Base-by-base conservation (phyloP, 2,329 filamentous ascomycete genomes). In the Apiospora marii region DNA sequence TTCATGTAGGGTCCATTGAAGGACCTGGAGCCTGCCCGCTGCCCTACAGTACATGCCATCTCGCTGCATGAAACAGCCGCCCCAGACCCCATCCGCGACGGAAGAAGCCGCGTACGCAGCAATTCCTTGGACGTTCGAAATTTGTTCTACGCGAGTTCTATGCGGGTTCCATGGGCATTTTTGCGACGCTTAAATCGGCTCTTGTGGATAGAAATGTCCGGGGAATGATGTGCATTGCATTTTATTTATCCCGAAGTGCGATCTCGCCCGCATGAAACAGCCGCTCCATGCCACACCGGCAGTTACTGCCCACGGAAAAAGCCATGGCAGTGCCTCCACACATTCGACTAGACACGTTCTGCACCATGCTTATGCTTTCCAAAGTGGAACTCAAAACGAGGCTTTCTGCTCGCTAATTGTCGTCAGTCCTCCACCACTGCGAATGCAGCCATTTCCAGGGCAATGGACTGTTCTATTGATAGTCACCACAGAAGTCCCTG, bases 371-470 rank as follows among this genome's bases (percentile, higher is more conserved):
- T 22, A 61, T 41, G 58, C 58, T 64, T 37, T 41, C 34, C 22
- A 64, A 64, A 64, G 58, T 41, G 58, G 58, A 64, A 64, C 58
- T 64, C 58, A 64, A 64, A 64, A 64, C 19, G 58, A 64, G 58
- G 58, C 58, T 41, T 61, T 19, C 44, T 46, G 19, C 27, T 61
- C 16, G 16, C 53, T 61, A 58, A 58, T 30, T 34, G 58, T 41
- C 30, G 58, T 41, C 34, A 37, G 19, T 41, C 58, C 58, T 58
- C 58, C 58, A 64, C 58, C 58, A 64, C 34, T 22, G 19, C 22
- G 58, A 64, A 41, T 41, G 19, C 58, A 37, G 34, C 34, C n/a
- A 64, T 64, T 64, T 64, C 34, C 34, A 64, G 19, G 58, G 34
- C 34, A 41, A 64, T 64, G 34, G 34, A 22, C 34, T 64, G 58